A percentile compares a stretch with the other conserved stretches of the same genome.
Conservation (phyloP, 179 eudicot species). For the Beta corolliflora region DNA sequence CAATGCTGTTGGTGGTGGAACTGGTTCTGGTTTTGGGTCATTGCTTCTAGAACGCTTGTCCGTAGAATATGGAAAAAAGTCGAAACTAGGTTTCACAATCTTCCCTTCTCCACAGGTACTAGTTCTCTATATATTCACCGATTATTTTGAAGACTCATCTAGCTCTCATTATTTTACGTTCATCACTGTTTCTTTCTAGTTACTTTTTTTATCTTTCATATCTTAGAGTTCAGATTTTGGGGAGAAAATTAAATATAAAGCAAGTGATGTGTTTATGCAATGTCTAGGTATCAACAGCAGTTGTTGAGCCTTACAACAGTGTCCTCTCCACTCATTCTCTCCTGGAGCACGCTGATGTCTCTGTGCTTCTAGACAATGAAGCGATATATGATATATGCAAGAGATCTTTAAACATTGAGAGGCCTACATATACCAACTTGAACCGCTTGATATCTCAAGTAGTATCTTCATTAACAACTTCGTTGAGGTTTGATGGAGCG, state of each 20-base stretch:
- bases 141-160: neutral
- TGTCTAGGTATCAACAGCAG: conserved; percentile 63
- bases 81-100: conserved; percentile 56
- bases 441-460: conserved; percentile 69
- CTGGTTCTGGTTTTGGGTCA: conserved; percentile 73
- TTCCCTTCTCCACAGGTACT: conserved; percentile 68
- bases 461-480: conserved; percentile 65
- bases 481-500: conserved; percentile 72
- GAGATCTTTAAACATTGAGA: conserved; percentile 56
- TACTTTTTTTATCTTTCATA: too few species aligned
- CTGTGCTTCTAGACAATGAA: conserved; percentile 64
- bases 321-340: conserved; percentile 61
- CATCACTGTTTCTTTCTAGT: too few species aligned
- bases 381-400: conserved; percentile 60
- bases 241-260: neutral
- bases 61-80: conserved; percentile 61
- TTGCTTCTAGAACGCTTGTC: conserved; percentile 64
- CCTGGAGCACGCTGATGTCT: conserved; percentile 58
- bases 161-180: too few species aligned
- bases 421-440: conserved; percentile 66
- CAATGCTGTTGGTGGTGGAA: conserved; percentile 69
- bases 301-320: conserved; percentile 67
- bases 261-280: conserved; percentile 8
- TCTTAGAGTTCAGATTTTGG: too few species aligned
- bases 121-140: neutral